Evolutionary conservation across 352 stramenopile genomes (phyloP), one percentile per base, ranked within the genome.

Genomic region (Phytophthora pistaciae): DNA sequence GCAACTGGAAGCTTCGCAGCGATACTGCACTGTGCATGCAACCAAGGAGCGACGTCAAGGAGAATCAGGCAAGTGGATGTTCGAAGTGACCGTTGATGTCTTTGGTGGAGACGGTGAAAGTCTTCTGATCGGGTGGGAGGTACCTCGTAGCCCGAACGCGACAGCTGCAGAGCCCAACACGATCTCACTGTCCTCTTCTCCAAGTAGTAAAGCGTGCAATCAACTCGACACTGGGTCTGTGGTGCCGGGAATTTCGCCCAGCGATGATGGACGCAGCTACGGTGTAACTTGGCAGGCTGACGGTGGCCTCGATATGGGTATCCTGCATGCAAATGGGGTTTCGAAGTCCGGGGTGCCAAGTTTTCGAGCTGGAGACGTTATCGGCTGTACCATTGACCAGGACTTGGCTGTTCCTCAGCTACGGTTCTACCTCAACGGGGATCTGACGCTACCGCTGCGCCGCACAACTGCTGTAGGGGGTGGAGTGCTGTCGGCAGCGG

Each of bases 1-100:
- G 27, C 83, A 93, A 55, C 80, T 95, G 7, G 85, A 92, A 31
- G 75, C 71, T 14, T 79, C 87, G 8, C 78, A 92, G 64, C 74
- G 77, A 20, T 93, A 95, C 54, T 93, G 85, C 61, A 90, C 87
- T 1, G 84, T 91, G 3, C 56, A 90, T 23, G 87, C 84, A 13
- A 95, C 85, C 5, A 95, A 93, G 60, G 80, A 87, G 57, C 78
- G 85, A 14, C 81, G 82, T 16, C 84, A 90, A 66, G 87, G 85
- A 2, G 84, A 93, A 60, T 92, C 84, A 20, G 85, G 85, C 4
- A 84, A 85, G 54, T 95, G 87, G 87, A 92, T 95, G 84, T 95
- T 91, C 36, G 85, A 95, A 70, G 85, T 88, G 20, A 79, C 54
- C 14, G 58, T 90, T 42, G 84, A 89, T n/a, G 60, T 79, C 40